A percentile compares a stretch with the other conserved stretches of the same genome.
These are phyloP conservation scores for Fusarium sp. DNA, from an alignment of 2,329 filamentous ascomycete genomes.

Conservation along the genomic window DNA sequence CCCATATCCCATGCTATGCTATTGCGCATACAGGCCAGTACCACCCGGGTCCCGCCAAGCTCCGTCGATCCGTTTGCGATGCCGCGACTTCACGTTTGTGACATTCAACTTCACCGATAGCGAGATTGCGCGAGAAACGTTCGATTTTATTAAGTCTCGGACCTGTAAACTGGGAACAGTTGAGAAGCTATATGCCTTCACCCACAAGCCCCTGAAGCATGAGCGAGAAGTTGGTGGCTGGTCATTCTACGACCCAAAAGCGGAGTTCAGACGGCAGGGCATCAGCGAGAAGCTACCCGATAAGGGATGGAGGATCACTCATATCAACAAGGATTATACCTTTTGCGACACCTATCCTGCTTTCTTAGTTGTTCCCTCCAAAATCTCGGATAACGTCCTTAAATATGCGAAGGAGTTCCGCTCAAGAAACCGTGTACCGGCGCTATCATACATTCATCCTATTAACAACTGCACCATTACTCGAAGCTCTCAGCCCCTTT, in stretches of 20 bases:
- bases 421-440: slow-evolving; percentile 89
- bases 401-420: slow-evolving; percentile 93
- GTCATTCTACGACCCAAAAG: slow-evolving; percentile 85
- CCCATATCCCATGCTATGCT: slow-evolving; percentile 90
- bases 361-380: slow-evolving; percentile 84
- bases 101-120: slow-evolving; percentile 89
- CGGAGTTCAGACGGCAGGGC: slow-evolving; percentile 89
- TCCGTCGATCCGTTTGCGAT: slow-evolving; percentile 87
- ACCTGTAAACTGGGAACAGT: slow-evolving; percentile 86
- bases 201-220: slow-evolving; percentile 78
- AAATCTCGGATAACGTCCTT: slow-evolving; percentile 95
- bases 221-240: slow-evolving; percentile 85
- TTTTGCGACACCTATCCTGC: slow-evolving; percentile 96
- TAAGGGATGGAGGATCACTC: slow-evolving; percentile 88
- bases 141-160: slow-evolving; percentile 84
- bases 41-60: slow-evolving; percentile 76
- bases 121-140: slow-evolving; percentile 82
- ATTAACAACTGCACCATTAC: slow-evolving; percentile 98
- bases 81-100: slow-evolving; percentile 93
- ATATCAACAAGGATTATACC: slow-evolving; percentile 88
- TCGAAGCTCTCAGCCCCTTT: slow-evolving; percentile 90
- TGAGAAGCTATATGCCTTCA: slow-evolving; percentile 92
- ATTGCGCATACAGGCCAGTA: slow-evolving; percentile 82
- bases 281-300: slow-evolving; percentile 84
- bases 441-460: slow-evolving; percentile 93